Base-by-base conservation (phyloP, 768 basidiomycete species). In the Phlebiopsis gigantea region DNA sequence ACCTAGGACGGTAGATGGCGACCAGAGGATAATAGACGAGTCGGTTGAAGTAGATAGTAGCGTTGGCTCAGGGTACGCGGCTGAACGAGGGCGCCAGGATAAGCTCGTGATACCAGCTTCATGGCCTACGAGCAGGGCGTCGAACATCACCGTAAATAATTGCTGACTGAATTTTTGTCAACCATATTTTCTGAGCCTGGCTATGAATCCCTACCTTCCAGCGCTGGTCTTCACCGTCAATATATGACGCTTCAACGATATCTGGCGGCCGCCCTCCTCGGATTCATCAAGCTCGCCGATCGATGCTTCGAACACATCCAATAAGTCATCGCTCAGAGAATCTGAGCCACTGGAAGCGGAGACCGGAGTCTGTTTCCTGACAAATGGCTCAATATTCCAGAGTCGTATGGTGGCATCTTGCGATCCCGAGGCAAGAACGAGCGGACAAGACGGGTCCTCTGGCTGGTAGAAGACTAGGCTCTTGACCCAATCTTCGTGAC, bases 401-500 rank as follows among this genome's bases (percentile, higher is more conserved):
- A 98, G 73, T 41, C 97, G 85, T 53, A 98, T 90, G 26, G 90
- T 95, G 7, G 85, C 84, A 68, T 99, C 97, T 72, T 98, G 97
- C 8, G 94, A 95, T 1, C 93, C 97, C 22, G 94, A 95, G 1
- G 97, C 95, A 34, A 99, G 77, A 0, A 88, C 68, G 7, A 98
- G 75, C 28, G 77, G 72, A 6, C 39, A 30, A 21, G 29, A 3
- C 9, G 10, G 9, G n/a, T 77, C 19, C 15, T 34, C 73, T 1
- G 69, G 65, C 3, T 68, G 58, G 4, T 64, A 59, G 69, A 98
- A 93, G 1, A 85, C 79, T 34, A 98, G 80, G 58, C 84, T 78
- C 53, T 88, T 84, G 53, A 98, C 79, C 97, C 97, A 99, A 65
- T 99, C 96, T 76, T 97, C 91, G 65, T 99, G 97, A 1, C 97